Evolutionary conservation across 2,329 filamentous ascomycete species (phyloP).

Genomic region (Sarocladiaceae sp.): DNA sequence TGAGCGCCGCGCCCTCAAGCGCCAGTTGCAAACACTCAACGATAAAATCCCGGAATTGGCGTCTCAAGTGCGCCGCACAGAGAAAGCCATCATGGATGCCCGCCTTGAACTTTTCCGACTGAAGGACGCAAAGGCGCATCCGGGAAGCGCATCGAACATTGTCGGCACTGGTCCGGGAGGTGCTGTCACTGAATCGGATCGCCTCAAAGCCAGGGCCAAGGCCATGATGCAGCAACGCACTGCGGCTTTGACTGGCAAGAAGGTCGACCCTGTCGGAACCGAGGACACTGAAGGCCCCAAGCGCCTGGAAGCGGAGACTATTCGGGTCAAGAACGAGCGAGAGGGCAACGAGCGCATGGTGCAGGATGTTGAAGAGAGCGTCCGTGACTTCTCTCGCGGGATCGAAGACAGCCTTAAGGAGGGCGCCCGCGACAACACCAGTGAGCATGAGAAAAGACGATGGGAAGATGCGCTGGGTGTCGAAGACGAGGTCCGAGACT

Average conservation of each 20-base stretch:
- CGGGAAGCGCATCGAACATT: constrained; percentile 72
- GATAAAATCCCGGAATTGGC: constrained; percentile 90
- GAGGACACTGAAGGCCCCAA: constrained; percentile 78
- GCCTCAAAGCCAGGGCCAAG: constrained; percentile 89
- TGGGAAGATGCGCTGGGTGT: constrained; percentile 97
- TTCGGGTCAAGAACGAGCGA: constrained; percentile 75
- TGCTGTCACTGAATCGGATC: constrained; percentile 84
- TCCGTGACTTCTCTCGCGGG: constrained; percentile 78
- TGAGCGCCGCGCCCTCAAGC: constrained; percentile 78
- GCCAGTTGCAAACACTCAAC: constrained; percentile 82
- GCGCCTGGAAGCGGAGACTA: constrained; percentile 83
- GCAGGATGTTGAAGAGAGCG: constrained; percentile 91
- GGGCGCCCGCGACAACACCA: constrained; percentile 66
- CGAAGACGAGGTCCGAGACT: constrained; percentile 94
- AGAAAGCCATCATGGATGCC: constrained; percentile 89
- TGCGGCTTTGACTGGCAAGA: constrained; percentile 84
- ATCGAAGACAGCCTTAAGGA: constrained; percentile 88
- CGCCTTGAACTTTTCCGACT: constrained; percentile 89
- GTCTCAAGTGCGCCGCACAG: constrained; percentile 84
- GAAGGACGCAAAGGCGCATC: constrained; percentile 88
- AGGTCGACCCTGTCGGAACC: constrained; percentile 60
- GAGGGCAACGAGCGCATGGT: constrained; percentile 98
- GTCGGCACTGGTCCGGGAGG: constrained; percentile 92
- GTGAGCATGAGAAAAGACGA: constrained; percentile 84
- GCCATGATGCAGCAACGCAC: constrained; percentile 99